Evolutionary conservation across 345 rosid species (phyloP).

Genomic region (Corymbia maculata): DNA sequence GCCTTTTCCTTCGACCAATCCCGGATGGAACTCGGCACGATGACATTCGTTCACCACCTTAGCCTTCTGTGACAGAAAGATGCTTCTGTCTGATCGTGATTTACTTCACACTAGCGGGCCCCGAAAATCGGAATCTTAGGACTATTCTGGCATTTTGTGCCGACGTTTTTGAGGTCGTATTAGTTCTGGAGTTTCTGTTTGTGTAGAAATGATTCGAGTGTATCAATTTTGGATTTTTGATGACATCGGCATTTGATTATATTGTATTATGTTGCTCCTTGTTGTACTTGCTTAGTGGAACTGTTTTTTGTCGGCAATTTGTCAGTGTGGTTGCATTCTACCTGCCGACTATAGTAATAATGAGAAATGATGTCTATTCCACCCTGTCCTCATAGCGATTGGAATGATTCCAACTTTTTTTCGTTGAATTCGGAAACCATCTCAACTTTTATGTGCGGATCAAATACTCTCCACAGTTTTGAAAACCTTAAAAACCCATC

Average conservation of each 20-base stretch:
- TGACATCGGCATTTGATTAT: background rate
- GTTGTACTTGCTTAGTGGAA: background rate
- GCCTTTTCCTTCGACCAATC: background rate
- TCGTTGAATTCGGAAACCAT: background rate
- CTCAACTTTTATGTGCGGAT: background rate
- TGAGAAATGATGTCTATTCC: background rate
- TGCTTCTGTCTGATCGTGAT: background rate
- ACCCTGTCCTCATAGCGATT: background rate
- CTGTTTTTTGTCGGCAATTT: background rate
- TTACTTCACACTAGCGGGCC: background rate
- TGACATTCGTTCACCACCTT: background rate
- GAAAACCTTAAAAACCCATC: background rate
- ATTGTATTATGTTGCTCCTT: background rate
- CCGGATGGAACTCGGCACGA: background rate
- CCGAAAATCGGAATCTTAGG: background rate
- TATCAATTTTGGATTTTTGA: background rate
- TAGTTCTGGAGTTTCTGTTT: accelerated
- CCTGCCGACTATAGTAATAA: background rate
- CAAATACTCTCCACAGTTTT: background rate
- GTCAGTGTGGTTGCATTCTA: background rate
- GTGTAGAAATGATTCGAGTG: accelerated
- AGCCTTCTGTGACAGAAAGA: background rate
- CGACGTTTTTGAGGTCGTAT: background rate
- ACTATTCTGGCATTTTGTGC: background rate
- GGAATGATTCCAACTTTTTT: background rate